Percentiles rank a stretch among this genome's conserved stretches.
Evolutionary conservation across 441 rosid species (phyloP).

Genomic region (Erodium texanum): DNA sequence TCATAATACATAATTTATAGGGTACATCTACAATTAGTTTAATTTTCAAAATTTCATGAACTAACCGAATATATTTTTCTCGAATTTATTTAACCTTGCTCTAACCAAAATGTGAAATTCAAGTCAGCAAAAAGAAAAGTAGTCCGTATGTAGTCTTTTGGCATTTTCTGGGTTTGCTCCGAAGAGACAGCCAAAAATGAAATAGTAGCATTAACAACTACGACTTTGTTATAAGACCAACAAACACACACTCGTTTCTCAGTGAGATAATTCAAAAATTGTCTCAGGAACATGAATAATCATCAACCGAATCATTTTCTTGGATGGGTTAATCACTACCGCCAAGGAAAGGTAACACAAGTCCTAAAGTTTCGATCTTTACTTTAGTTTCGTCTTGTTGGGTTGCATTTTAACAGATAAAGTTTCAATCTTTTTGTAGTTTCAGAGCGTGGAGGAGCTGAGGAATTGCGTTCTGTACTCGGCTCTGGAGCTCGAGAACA

Average conservation of each 20-base stretch:
- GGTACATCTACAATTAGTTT: too few relatives aligned
- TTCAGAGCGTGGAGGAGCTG: constrained; percentile 61
- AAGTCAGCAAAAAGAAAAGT: too few relatives aligned
- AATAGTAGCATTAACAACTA: background rate
- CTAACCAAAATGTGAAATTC: too few relatives aligned
- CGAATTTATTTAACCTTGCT: too few relatives aligned
- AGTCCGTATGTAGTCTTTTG: too few relatives aligned
- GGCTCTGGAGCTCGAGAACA: constrained; percentile 51
- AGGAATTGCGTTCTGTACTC: constrained; percentile 39
- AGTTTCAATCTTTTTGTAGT: background rate
- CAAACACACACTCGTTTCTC: background rate
- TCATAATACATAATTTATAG: too few relatives aligned
- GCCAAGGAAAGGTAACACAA: constrained; percentile 62
- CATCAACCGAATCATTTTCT: constrained; percentile 31
- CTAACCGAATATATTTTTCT: too few relatives aligned
- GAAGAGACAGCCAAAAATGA: background rate
- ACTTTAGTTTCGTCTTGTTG: background rate
- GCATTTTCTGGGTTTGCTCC: too few relatives aligned
- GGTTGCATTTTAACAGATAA: background rate
- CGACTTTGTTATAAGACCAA: background rate
- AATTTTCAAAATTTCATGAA: too few relatives aligned
- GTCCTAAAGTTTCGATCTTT: background rate
- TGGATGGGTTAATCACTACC: constrained; percentile 38
- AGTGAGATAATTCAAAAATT: background rate
- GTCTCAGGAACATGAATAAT: constrained; percentile 37